A percentile compares a stretch with the other conserved stretches of the same genome.
These are phyloP conservation scores for Glycyrrhiza uralensis DNA, from an alignment of 306 rosid species.

Conservation along the genomic window DNA sequence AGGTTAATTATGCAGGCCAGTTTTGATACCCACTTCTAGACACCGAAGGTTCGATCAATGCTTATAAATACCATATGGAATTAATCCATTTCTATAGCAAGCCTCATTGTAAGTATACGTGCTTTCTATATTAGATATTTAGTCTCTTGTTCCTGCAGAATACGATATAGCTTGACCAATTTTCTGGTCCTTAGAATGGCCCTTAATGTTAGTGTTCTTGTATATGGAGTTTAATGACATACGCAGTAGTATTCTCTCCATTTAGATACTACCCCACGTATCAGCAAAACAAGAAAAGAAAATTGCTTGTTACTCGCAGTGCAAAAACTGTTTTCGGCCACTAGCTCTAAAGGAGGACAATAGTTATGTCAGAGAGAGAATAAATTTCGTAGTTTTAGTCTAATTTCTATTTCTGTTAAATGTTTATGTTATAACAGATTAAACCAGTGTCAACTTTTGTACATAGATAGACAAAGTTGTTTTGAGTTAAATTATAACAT, in stretches of 20 bases:
- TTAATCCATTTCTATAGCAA: not conserved
- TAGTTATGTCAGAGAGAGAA: not conserved
- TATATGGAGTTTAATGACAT: not conserved
- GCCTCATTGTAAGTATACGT: not conserved
- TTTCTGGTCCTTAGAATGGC: not conserved
- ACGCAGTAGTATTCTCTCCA: not conserved
- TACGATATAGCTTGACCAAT: not conserved
- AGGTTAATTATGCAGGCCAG: too few species aligned
- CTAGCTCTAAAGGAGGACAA: not conserved
- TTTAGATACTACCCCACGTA: not conserved
- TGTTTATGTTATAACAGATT: not conserved
- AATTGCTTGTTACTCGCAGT: not conserved
- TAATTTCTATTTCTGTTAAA: not conserved
- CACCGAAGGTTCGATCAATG: not conserved
- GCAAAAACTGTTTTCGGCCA: not conserved
- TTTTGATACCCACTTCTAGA: too few species aligned
- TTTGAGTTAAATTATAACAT: not conserved
- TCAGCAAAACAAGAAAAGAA: not conserved
- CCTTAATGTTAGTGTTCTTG: conserved; percentile 1
- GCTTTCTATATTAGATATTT: not conserved
- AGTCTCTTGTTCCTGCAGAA: not conserved
- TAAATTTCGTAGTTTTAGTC: not conserved
- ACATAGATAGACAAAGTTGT: not conserved
- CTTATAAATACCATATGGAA: not conserved
- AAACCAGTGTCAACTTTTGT: not conserved